Percentiles rank a stretch among this genome's conserved stretches.
Conservation (phyloP, 2,329 filamentous ascomycete genomes). For the Sporothrix pseudoabietina region DNA sequence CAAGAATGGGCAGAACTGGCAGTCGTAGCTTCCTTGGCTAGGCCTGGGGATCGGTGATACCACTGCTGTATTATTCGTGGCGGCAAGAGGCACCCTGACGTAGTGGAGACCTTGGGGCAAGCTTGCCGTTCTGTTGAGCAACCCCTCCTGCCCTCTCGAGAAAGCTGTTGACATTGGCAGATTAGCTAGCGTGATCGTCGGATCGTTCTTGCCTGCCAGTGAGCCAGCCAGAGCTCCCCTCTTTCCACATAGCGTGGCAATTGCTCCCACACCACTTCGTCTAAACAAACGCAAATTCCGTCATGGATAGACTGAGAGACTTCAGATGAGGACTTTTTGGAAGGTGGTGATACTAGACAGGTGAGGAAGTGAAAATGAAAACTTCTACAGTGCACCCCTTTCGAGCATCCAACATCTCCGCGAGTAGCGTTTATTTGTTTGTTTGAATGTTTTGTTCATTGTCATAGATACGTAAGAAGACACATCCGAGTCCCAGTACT, state of each 20-base stretch:
- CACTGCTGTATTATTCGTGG: not conserved
- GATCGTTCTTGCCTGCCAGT: not conserved
- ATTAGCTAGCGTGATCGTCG: not conserved
- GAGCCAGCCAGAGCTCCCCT: not conserved
- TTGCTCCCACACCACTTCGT: not conserved
- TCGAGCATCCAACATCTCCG: too few species aligned
- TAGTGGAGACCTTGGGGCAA: constrained; percentile 1
- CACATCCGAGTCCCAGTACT: not conserved
- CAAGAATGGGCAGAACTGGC: too few species aligned
- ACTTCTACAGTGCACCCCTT: not conserved
- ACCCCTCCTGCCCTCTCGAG: not conserved
- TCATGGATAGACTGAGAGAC: constrained; percentile 3
- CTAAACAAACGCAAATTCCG: not conserved
- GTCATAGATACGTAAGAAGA: not conserved
- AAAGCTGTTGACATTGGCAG: not conserved
- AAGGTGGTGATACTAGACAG: not conserved
- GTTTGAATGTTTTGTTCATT: not conserved
- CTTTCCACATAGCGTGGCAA: not conserved
- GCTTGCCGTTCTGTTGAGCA: not conserved
- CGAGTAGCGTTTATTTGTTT: not conserved
- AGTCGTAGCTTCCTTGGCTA: constrained; percentile 2
- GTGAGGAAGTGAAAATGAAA: not conserved
- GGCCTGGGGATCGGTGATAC: not conserved
- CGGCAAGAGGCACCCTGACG: not conserved
- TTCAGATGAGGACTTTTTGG: not conserved